A percentile compares a stretch with the other conserved stretches of the same genome.
Evolutionary conservation across 352 stramenopile genomes (phyloP).

Genomic region (Phytopythium boreale): DNA sequence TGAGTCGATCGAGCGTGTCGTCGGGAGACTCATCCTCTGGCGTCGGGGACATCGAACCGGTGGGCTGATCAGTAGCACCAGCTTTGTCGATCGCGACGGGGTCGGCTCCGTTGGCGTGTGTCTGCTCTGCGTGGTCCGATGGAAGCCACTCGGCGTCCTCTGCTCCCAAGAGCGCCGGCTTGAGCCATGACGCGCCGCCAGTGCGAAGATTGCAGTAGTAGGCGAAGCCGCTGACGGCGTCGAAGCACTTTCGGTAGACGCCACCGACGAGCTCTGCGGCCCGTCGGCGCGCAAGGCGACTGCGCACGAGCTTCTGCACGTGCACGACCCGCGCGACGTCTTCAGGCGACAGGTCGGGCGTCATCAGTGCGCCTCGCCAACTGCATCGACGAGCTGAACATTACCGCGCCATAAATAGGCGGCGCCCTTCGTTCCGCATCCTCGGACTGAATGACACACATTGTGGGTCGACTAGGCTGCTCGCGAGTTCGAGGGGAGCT

Average conservation of each 20-base stretch:
- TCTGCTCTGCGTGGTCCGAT: background rate
- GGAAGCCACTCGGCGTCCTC: constrained; percentile 15
- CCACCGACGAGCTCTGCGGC: constrained; percentile 22
- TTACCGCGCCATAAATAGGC: background rate
- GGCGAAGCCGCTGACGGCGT: constrained; percentile 29
- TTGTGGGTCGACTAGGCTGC: too few species aligned
- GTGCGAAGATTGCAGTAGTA: constrained; percentile 55
- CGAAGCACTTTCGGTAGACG: constrained; percentile 48
- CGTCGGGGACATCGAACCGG: background rate
- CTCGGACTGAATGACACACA: too few species aligned
- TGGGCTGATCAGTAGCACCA: background rate
- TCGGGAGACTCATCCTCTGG: background rate
- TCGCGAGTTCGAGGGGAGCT: too few species aligned
- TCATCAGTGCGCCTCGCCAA: background rate
- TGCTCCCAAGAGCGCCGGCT: constrained; percentile 33
- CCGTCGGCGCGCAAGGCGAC: constrained; percentile 23
- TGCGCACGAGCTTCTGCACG: constrained; percentile 33
- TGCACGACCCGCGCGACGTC: constrained; percentile 22
- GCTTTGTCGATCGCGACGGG: too few species aligned
- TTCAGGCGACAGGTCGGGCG: background rate
- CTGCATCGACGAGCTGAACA: too few species aligned
- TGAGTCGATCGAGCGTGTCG: constrained; percentile 10
- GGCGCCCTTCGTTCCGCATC: too few species aligned
- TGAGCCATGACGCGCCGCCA: constrained; percentile 40
- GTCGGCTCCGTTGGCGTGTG: background rate